phyloP scores from a whole-genome alignment of 305 asterid species.

The Fraxinus nigra region DNA sequence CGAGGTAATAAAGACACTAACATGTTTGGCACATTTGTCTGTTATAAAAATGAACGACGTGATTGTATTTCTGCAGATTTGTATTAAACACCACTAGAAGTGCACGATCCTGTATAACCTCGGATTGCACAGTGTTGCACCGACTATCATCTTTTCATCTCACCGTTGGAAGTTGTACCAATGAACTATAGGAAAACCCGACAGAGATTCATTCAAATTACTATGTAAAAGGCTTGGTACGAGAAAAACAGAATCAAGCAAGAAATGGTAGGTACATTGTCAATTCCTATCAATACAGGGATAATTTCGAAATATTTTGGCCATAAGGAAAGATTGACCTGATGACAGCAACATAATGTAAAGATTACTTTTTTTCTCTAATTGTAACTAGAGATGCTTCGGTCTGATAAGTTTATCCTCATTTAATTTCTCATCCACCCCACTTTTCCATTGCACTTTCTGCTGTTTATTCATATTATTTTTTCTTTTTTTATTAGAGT shows the following conservation, averaged over 20 bases:
- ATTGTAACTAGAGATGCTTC: not conserved
- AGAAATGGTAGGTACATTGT: not conserved
- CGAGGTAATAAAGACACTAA: constrained; percentile 41
- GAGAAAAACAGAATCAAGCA: not conserved
- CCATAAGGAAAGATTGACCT: not conserved
- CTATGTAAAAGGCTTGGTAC: not conserved
- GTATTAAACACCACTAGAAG: not conserved
- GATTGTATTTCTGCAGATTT: constrained; percentile 28
- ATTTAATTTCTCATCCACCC: not conserved
- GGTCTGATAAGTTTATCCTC: not conserved
- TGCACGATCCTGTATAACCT: constrained; percentile 2
- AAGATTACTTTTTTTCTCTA: not conserved
- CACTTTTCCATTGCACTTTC: not conserved
- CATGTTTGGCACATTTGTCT: not conserved
- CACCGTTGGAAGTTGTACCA: not conserved
- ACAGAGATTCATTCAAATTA: not conserved
- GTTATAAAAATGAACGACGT: not conserved
- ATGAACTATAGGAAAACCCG: not conserved
- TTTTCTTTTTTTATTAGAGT: not conserved
- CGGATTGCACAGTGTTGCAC: not conserved
- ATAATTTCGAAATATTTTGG: not conserved
- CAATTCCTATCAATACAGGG: not conserved
- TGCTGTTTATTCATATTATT: not conserved
- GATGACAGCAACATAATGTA: not conserved
- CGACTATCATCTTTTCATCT: not conserved